A percentile compares a stretch with the other conserved stretches of the same genome.
Evolutionary conservation across 371 early-diverging fungal species (phyloP).

Genomic region (Umbelopsis sp.): DNA sequence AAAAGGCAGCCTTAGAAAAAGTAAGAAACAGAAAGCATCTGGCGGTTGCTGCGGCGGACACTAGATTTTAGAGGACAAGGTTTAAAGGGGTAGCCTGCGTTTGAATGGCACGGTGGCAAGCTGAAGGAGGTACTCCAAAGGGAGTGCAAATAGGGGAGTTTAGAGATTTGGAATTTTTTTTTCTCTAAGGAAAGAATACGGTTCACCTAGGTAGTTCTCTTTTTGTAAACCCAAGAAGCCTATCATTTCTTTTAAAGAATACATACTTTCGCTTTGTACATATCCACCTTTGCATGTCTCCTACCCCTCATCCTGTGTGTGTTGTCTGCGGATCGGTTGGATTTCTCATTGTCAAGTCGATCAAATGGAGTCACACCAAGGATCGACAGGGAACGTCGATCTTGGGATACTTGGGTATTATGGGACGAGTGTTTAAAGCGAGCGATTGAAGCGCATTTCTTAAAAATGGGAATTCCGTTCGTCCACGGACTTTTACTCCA

Average conservation of each 20-base stretch:
- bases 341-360: constrained; percentile 1
- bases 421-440: neutral
- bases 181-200: neutral
- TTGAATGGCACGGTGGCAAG: neutral
- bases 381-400: neutral
- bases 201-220: too few species aligned
- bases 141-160: constrained; percentile 2
- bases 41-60: constrained; percentile 30
- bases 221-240: too few species aligned
- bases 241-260: neutral
- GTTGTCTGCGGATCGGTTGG: too few species aligned
- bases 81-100: constrained; percentile 1
- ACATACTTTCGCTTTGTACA: neutral
- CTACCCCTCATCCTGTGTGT: too few species aligned
- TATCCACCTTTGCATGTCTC: too few species aligned
- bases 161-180: neutral
- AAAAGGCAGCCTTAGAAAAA: constrained; percentile 44
- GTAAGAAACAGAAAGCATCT: constrained; percentile 21
- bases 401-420: neutral
- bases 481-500: neutral
- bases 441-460: neutral
- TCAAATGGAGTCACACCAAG: neutral
- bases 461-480: neutral
- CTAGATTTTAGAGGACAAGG: constrained; percentile 10
- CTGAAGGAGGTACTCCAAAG: constrained; percentile 1